Base-by-base conservation (phyloP, 2,329 filamentous ascomycete species). In the Seiridium cupressi region DNA sequence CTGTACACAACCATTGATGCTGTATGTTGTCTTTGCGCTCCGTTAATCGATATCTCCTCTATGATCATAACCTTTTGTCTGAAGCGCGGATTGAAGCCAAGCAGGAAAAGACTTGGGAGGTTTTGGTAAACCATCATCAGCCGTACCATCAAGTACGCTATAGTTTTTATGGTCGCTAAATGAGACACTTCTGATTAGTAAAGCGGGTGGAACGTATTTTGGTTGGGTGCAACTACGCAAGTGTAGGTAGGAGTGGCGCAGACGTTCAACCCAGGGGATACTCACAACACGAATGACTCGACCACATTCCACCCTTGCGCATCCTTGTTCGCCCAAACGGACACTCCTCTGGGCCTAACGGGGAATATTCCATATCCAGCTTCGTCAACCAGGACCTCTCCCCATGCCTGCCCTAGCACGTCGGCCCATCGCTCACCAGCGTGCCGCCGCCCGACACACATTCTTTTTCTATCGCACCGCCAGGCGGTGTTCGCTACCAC, bases 391-490 rank as follows among this genome's bases (percentile, higher is more conserved):
- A 0, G 9, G 3, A 53, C 51, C 7, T 35, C 32, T 40, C 26
- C 51, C 32, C 51, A 35, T 11, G 34, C 26, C 51, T 40, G 9
- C 34, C 78, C 82, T 51, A 86, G 73, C 1, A 90, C 71, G 70
- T 90, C 87, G 0, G 82, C 85, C 86, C 87, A 90, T 44, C 74
- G 72, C 72, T 89, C 83, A 0, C 84, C 85, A 0, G 78, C 77
- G 66, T 87, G 84, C 65, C 75, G 74, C 60, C 79, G 74, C 1
- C 87, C 87, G 3, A 89, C 84, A 46, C 80, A 81, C 87, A 90
- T 90, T 58, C 78, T 76, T 72, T 88, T 88, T 58, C 74, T 72
- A 4, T n/a, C 46, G 26, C 26, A n/a, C 13, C n/a, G n/a, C 26
- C 10, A 32, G 26, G 6, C 18, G 7, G 35, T 74, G 74, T 10